Base-by-base conservation (phyloP, 768 basidiomycete genomes). In the Amanita brunnescens region DNA sequence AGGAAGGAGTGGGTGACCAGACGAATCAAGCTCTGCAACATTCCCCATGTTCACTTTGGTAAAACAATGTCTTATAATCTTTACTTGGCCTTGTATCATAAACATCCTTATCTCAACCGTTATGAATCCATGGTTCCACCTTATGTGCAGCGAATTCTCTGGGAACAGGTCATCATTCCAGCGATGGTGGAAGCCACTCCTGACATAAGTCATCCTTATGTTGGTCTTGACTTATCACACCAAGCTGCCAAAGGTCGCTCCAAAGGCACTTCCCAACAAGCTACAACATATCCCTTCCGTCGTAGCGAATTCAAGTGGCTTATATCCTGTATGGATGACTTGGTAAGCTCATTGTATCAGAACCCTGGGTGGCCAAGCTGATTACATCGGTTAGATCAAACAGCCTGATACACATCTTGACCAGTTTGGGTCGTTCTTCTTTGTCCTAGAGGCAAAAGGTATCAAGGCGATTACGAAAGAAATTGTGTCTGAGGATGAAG, bases 361-460 rank as follows among this genome's bases (percentile, higher is more conserved):
- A n/a, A n/a, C n/a, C n/a, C n/a, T n/a, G n/a, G n/a, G n/a, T n/a
- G n/a, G n/a, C n/a, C n/a, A n/a, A n/a, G n/a, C n/a, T n/a, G n/a
- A n/a, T n/a, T n/a, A n/a, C n/a, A n/a, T n/a, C n/a, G n/a, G n/a
- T n/a, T n/a, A n/a, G n/a, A n/a, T n/a, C n/a, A n/a, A n/a, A n/a
- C n/a, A n/a, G n/a, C n/a, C n/a, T n/a, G n/a, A n/a, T n/a, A n/a
- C n/a, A n/a, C 9, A 10, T 12, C 26, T 59, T 10, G 52, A 16
- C 6, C 21, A 43, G 2, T 61, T 57, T 53, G 58, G 58, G 10
- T 61, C 59, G 2, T 38, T 48, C 14, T 61, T 59, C 39, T 57
- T 54, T 43, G 59, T 59, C 8, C 10, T 59, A 8, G 56, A 61
- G 32, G 37, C 55, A 5, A 59, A 57, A 47, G 59, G 59, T 1